phyloP scores from a whole-genome alignment of 1,284 basidiomycete genomes.

The Flammula alnicola region DNA sequence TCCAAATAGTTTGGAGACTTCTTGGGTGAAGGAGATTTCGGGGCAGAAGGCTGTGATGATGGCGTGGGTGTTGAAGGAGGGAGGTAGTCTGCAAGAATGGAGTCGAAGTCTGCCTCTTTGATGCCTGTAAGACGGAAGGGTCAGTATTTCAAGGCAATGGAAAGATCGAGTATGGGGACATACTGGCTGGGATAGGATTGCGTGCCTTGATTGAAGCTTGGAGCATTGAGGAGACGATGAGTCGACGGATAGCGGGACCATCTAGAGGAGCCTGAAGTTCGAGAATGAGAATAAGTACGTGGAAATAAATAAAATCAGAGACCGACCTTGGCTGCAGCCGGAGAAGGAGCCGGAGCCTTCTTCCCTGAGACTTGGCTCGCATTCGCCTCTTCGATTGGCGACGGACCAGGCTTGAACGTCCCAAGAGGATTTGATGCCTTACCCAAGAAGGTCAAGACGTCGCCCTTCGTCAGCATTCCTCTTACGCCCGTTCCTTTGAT shows the following conservation, averaged over 20 bases:
- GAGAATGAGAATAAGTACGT: not conserved
- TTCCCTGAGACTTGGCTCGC: slow-evolving; percentile 32
- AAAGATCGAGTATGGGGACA: not conserved
- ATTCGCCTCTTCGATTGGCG: slow-evolving; percentile 37
- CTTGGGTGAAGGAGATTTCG: slow-evolving; percentile 15
- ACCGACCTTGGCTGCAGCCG: slow-evolving; percentile 14
- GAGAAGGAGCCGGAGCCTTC: slow-evolving; percentile 15
- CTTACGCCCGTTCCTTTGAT: slow-evolving; percentile 83
- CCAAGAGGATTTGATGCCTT: slow-evolving; percentile 80
- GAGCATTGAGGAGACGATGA: slow-evolving; percentile 74
- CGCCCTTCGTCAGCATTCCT: slow-evolving; percentile 92
- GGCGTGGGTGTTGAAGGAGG: slow-evolving; percentile 37
- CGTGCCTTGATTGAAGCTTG: slow-evolving; percentile 62
- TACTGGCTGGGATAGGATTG: slow-evolving; percentile 52
- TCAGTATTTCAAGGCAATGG: not conserved
- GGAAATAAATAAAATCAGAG: not conserved
- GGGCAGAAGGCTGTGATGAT: slow-evolving; percentile 2
- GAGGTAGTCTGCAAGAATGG: slow-evolving; percentile 72
- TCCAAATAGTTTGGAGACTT: slow-evolving; percentile 28
- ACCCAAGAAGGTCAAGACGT: slow-evolving; percentile 82
- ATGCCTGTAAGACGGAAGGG: slow-evolving; percentile 38
- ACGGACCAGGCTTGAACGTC: slow-evolving; percentile 60
- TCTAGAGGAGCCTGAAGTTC: slow-evolving; percentile 58
- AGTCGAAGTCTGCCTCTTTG: slow-evolving; percentile 62
- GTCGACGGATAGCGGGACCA: slow-evolving; percentile 67